phyloP scores from a whole-genome alignment of 805 yeast genomes.

The Pichia deserticola region DNA sequence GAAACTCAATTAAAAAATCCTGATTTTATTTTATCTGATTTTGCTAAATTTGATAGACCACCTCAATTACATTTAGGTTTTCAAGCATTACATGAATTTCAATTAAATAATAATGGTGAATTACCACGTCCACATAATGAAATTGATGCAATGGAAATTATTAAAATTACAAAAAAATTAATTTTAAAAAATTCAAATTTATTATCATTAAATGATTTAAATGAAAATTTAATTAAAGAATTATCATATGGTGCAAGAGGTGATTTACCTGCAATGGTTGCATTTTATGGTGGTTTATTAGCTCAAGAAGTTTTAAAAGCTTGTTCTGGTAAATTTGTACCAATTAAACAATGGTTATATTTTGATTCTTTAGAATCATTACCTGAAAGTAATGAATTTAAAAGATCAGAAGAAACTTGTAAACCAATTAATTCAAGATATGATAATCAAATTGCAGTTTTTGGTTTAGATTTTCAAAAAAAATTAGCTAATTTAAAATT shows the following conservation, averaged over 20 bases:
- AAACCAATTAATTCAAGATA: conserved; percentile 76
- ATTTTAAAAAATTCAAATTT: conserved; percentile 49
- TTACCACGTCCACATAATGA: conserved; percentile 74
- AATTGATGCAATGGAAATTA: conserved; percentile 64
- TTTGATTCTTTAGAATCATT: conserved; percentile 91
- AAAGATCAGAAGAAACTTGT: conserved; percentile 65
- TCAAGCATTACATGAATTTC: conserved; percentile 78
- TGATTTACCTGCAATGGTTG: conserved; percentile 83
- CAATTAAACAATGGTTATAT: conserved; percentile 84
- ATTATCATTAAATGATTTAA: conserved; percentile 49
- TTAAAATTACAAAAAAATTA: conserved; percentile 52
- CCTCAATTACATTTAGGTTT: conserved; percentile 86
- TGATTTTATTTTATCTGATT: conserved; percentile 75
- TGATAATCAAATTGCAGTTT: conserved; percentile 93
- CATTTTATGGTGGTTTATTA: conserved; percentile 86
- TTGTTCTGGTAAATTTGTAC: conserved; percentile 91
- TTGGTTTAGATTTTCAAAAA: conserved; percentile 74
- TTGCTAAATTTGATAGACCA: conserved; percentile 91
- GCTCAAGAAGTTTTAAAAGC: conserved; percentile 97
- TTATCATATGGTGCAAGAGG: conserved; percentile 83
- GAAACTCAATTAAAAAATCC: conserved; percentile 64
- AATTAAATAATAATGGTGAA: conserved; percentile 48
- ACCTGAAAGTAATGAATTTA: conserved; percentile 51
- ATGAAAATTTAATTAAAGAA: conserved; percentile 60
- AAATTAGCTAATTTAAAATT: conserved; percentile 68